Percentiles rank a stretch among this genome's conserved stretches.
phyloP scores from a whole-genome alignment of 2,329 filamentous ascomycete genomes.

The Lachnellula hyalina region DNA sequence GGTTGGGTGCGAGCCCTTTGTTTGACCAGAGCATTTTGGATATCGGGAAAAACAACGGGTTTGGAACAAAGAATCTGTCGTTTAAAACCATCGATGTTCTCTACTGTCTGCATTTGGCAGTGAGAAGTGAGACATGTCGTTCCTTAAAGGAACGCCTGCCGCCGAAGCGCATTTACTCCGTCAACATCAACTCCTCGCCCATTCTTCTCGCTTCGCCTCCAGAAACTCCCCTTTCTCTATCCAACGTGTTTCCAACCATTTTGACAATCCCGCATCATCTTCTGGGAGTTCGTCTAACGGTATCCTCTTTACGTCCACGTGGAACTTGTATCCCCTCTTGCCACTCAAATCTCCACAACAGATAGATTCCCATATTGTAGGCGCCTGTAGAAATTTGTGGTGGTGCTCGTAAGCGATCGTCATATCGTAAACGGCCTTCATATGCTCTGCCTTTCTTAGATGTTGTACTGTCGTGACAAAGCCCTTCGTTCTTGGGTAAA shows the following conservation, averaged over 20 bases:
- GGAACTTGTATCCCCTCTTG: slow-evolving; percentile 41
- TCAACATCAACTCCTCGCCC: slow-evolving; percentile 27
- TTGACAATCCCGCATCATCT: slow-evolving; percentile 43
- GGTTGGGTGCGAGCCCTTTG: too few species aligned
- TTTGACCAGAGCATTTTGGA: too few species aligned
- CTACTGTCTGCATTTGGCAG: too few species aligned
- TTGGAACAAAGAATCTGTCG: too few species aligned
- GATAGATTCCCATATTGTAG: slow-evolving; percentile 49
- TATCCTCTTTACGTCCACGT: slow-evolving; percentile 46
- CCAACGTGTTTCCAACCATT: slow-evolving; percentile 50
- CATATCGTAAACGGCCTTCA: slow-evolving; percentile 51
- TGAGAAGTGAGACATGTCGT: too few species aligned
- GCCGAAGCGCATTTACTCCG: too few species aligned
- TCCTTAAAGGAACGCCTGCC: too few species aligned
- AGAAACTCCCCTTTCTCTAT: slow-evolving; percentile 49
- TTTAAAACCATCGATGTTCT: too few species aligned
- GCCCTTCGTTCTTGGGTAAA: slow-evolving; percentile 56
- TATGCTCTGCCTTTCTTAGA: slow-evolving; percentile 44
- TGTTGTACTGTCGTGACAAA: slow-evolving; percentile 56
- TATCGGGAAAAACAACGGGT: too few species aligned
- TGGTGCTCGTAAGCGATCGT: slow-evolving; percentile 48
- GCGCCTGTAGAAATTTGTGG: slow-evolving; percentile 40
- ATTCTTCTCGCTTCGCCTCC: slow-evolving; percentile 39
- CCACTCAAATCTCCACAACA: slow-evolving; percentile 37
- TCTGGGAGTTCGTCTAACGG: slow-evolving; percentile 43